Conservation (phyloP, 2,329 filamentous ascomycete species). For the Neonectria neomacrospora region DNA sequence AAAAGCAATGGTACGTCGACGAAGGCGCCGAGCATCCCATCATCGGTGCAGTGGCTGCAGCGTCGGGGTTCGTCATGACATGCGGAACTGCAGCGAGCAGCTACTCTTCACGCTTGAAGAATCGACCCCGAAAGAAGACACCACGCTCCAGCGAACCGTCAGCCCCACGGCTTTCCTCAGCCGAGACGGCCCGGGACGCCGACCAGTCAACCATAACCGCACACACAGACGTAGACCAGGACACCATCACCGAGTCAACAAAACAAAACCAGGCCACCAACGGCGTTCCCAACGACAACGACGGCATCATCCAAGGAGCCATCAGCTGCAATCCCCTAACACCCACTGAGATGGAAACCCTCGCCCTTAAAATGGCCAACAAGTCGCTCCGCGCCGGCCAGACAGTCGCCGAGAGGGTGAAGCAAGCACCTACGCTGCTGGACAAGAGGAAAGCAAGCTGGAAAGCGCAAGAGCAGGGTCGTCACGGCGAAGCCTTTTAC, state of each 20-base stretch:
- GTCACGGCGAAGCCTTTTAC: constrained; percentile 43
- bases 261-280: neutral
- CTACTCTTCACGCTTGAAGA: constrained; percentile 32
- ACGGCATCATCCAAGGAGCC: neutral
- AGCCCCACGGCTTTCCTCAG: neutral
- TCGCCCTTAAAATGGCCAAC: constrained; percentile 47
- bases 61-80: constrained; percentile 71
- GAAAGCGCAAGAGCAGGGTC: constrained; percentile 42
- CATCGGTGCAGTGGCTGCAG: constrained; percentile 71
- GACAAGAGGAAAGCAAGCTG: constrained; percentile 41
- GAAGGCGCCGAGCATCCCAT: constrained; percentile 73
- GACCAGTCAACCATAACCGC: constrained; percentile 15
- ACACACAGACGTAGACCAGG: constrained; percentile 10
- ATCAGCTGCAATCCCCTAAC: constrained; percentile 27
- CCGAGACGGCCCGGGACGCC: constrained; percentile 9
- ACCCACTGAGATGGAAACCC: constrained; percentile 44
- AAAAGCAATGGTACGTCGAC: constrained; percentile 70
- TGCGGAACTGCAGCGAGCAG: constrained; percentile 52
- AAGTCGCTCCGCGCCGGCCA: constrained; percentile 65
- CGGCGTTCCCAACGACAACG: neutral
- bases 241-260: constrained; percentile 4
- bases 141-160: neutral
- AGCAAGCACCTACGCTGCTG: constrained; percentile 34
- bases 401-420: constrained; percentile 16
- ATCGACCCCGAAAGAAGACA: constrained; percentile 4